A percentile compares a stretch with the other conserved stretches of the same genome.
phyloP scores from a whole-genome alignment of 2,329 filamentous ascomycete genomes.

The Fusarium illudens region DNA sequence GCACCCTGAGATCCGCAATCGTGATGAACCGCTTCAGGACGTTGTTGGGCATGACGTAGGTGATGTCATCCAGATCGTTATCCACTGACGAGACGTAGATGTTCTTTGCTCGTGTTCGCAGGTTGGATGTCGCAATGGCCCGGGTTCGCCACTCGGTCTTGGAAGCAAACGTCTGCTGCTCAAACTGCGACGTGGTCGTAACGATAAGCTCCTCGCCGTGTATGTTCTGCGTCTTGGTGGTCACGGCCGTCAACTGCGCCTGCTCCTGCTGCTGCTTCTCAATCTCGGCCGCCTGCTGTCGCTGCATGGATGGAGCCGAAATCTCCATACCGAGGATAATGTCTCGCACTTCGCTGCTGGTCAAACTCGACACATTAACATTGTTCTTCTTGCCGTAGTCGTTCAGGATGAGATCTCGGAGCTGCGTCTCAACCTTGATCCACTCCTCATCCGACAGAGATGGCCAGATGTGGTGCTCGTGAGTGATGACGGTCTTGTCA shows the following conservation, averaged over 20 bases:
- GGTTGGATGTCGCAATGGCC: conserved; percentile 94
- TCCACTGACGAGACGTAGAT: conserved; percentile 98
- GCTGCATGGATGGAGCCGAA: conserved; percentile 95
- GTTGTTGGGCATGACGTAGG: conserved; percentile 99
- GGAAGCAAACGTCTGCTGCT: conserved; percentile 96
- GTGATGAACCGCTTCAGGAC: conserved; percentile 98
- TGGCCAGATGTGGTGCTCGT: conserved; percentile 99
- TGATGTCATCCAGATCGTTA: conserved; percentile 87
- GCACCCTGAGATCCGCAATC: conserved; percentile 93
- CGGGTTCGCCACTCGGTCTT: conserved; percentile 99
- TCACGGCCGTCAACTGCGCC: conserved; percentile 94
- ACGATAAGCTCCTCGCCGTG: conserved; percentile 98
- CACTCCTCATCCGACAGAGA: conserved; percentile 93
- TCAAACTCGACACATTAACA: conserved; percentile 96
- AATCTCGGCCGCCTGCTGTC: conserved; percentile 97
- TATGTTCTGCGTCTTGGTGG: conserved; percentile 97
- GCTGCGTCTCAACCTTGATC: conserved; percentile 98
- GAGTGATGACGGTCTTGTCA: conserved; percentile 97
- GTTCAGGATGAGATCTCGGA: conserved; percentile 94
- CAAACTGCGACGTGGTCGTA: conserved; percentile 96
- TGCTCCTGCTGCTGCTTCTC: conserved; percentile 99
- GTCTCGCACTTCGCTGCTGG: conserved; percentile 94
- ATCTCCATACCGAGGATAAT: conserved; percentile 99
- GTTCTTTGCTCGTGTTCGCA: conserved; percentile 94
- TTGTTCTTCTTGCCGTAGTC: conserved; percentile 99